Conservation (phyloP, 169 alveolate genomes). For the Cyclospora cayetanensis region DNA sequence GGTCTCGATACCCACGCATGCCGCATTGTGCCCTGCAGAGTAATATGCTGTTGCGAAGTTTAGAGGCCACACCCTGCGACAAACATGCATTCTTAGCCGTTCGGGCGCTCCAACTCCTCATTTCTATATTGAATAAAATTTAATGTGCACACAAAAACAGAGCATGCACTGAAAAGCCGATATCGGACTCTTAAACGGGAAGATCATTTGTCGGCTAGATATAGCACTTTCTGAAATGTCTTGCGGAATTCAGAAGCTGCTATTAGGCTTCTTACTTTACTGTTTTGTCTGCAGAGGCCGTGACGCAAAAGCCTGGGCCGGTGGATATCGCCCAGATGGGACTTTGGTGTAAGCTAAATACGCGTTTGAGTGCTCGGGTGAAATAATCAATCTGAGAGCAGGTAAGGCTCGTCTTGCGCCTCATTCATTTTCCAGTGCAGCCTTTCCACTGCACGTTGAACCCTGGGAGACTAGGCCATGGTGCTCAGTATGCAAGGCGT, state of each 20-base stretch:
- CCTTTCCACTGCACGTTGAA: neutral
- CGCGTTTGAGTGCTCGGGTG: conserved; percentile 83
- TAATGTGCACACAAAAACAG: too few species aligned
- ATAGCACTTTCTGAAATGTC: neutral
- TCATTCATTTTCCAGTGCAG: too few species aligned
- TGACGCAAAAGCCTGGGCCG: conserved; percentile 91
- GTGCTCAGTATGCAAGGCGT: neutral
- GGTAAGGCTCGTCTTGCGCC: too few species aligned
- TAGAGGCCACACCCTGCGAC: conserved; percentile 50
- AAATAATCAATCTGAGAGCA: conserved; percentile 75
- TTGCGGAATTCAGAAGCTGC: neutral
- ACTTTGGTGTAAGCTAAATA: conserved; percentile 85
- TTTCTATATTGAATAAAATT: neutral
- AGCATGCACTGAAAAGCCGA: too few species aligned
- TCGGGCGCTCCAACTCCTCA: too few species aligned
- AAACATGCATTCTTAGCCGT: neutral
- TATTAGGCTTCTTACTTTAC: conserved; percentile 72
- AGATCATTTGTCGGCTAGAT: neutral
- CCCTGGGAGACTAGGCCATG: neutral
- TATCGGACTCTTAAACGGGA: too few species aligned
- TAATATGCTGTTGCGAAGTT: conserved; percentile 31
- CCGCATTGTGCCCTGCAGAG: conserved; percentile 81
- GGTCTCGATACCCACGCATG: conserved; percentile 88
- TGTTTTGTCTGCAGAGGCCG: conserved; percentile 89
- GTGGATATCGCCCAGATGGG: conserved; percentile 87